Percentiles rank a stretch among this genome's conserved stretches.
Conservation (phyloP, 306 rosid genomes). For the Clitoria ternatea region DNA sequence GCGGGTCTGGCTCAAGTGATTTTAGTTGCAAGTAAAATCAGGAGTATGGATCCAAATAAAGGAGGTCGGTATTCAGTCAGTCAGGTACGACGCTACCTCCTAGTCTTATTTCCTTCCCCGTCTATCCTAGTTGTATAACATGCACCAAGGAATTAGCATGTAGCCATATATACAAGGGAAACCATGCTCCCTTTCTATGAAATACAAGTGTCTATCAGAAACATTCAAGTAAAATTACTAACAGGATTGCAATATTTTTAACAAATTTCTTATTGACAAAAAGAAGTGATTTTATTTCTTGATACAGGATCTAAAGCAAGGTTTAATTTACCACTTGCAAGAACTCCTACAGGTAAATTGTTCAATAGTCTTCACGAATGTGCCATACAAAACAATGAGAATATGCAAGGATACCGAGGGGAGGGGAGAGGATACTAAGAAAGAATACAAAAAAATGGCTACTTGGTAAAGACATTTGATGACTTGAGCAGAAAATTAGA, state of each 20-base stretch:
- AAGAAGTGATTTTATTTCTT: neutral
- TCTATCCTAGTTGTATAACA: neutral
- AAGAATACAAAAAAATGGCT: neutral
- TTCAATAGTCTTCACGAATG: neutral
- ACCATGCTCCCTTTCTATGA: neutral
- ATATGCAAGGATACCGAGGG: neutral
- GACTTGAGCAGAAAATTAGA: neutral
- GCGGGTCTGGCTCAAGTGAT: neutral
- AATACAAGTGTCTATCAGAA: neutral
- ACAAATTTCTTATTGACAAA: neutral
- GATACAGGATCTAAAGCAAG: slow-evolving; percentile 7
- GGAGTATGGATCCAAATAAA: too few species aligned
- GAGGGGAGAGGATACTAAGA: neutral
- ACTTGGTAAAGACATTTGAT: neutral
- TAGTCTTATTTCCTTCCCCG: neutral
- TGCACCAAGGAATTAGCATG: neutral
- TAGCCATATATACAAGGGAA: neutral
- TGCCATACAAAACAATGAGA: neutral
- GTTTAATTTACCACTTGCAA: neutral
- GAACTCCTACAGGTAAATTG: slow-evolving; percentile 13
- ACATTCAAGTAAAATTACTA: neutral
- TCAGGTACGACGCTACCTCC: neutral
- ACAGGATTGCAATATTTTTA: neutral
- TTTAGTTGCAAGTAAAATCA: neutral
- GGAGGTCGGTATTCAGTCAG: too few species aligned